Evolutionary conservation across 768 basidiomycete species (phyloP).

Genomic region (Podaxis carcinomalis): DNA sequence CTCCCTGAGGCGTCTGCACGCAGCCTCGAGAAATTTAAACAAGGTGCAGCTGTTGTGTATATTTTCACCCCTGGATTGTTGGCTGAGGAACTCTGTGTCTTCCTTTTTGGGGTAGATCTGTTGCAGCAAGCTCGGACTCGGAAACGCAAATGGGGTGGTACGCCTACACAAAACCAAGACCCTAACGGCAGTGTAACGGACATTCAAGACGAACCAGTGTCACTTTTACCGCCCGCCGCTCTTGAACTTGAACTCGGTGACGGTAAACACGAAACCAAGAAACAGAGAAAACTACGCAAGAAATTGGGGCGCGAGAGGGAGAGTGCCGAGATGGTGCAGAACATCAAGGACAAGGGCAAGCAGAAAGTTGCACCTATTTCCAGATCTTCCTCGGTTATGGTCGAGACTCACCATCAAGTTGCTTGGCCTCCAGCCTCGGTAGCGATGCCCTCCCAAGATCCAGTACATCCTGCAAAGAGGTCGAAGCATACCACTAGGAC

Average conservation of each 20-base stretch:
- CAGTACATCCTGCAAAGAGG: background rate
- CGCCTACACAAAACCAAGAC: slow-evolving; percentile 12
- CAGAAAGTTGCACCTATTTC: background rate
- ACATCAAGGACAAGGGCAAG: background rate
- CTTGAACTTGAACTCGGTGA: slow-evolving; percentile 4
- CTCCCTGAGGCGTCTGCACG: background rate
- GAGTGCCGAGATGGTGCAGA: background rate
- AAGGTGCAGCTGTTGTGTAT: slow-evolving; percentile 7
- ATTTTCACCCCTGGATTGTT: background rate
- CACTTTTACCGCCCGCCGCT: background rate
- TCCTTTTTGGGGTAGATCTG: background rate
- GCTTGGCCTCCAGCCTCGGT: background rate
- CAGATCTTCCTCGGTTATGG: background rate
- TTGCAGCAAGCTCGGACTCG: slow-evolving; percentile 14
- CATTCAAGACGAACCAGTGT: background rate
- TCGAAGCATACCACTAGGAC: background rate
- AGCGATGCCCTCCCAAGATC: background rate
- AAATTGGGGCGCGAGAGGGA: background rate
- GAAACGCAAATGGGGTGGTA: slow-evolving; percentile 19
- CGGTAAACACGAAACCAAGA: background rate
- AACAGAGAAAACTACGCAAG: background rate
- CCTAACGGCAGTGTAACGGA: background rate
- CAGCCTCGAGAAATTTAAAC: background rate
- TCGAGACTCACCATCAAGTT: background rate
- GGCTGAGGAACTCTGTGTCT: background rate